These are phyloP conservation scores for Pluteus cervinus DNA, from an alignment of 768 basidiomycete genomes.

Conservation along the genomic window DNA sequence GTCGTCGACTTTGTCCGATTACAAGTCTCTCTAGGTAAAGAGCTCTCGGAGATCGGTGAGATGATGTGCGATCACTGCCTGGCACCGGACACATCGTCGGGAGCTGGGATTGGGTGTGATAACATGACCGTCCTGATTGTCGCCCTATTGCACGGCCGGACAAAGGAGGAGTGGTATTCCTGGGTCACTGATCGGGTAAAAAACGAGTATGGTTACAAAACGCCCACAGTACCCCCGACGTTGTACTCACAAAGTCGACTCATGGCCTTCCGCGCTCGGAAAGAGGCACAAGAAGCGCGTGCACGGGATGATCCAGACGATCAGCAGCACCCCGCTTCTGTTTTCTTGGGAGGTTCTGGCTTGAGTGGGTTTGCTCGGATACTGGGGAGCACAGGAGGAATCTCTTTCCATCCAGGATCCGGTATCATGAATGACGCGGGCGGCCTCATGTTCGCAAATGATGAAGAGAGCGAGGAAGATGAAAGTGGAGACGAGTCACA, in stretches of 20 bases:
- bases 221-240: slow-evolving; percentile 70
- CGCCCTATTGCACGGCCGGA: slow-evolving; percentile 79
- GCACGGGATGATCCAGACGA: slow-evolving; percentile 29
- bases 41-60: slow-evolving; percentile 81
- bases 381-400: slow-evolving; percentile 51
- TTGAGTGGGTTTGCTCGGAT: slow-evolving; percentile 49
- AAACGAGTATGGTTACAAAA: slow-evolving; percentile 66
- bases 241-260: slow-evolving; percentile 66
- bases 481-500: slow-evolving; percentile 42
- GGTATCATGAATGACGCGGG: slow-evolving; percentile 44
- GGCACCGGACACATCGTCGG: slow-evolving; percentile 87
- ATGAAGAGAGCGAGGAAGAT: slow-evolving; percentile 60
- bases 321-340: slow-evolving; percentile 22
- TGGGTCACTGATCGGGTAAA: slow-evolving; percentile 87
- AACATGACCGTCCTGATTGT: slow-evolving; percentile 97
- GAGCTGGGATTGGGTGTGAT: slow-evolving; percentile 93
- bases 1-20: slow-evolving; percentile 85
- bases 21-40: slow-evolving; percentile 71
- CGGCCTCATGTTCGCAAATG: slow-evolving; percentile 57
- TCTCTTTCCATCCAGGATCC: slow-evolving; percentile 56
- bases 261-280: slow-evolving; percentile 54
- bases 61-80: slow-evolving; percentile 89
- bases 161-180: slow-evolving; percentile 87
- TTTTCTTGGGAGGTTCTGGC: slow-evolving; percentile 28
- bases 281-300: slow-evolving; percentile 49